Base-by-base conservation (phyloP, 2,329 filamentous ascomycete species). In the Sodiomyces alkalinus region DNA sequence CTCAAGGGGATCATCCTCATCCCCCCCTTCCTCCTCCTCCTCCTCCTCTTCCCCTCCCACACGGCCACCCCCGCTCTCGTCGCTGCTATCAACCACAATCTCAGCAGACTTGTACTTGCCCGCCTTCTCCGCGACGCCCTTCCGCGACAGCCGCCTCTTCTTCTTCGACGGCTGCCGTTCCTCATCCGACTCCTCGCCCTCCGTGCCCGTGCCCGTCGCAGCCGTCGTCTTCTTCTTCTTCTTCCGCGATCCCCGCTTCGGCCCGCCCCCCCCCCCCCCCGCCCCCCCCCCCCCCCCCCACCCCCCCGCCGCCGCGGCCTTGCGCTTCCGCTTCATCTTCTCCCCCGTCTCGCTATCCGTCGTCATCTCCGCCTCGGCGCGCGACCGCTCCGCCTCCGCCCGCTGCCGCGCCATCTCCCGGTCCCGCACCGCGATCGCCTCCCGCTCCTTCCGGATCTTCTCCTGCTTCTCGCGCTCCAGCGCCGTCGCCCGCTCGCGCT, bases 81-180 rank as follows among this genome's bases (percentile, higher is more conserved):
- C 70, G 38, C 80, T 76, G 35, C 76, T 82, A 37, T 87, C 80
- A 24, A 82, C 77, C 17, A 93, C 74, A 36, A 85, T 71, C 52
- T 92, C 85, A 2, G 69, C 74, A 28, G 79, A 86, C 65, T 93
- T 93, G 63, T 71, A 92, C 53, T 92, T 92, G 49, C 47, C 39
- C 28, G 35, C 28, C 17, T 45, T 43, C 30, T 54, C 52, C 35
- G 54, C 58, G 38, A 70, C 64, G 35, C 56, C 55, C 38, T 53
- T 53, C 11, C 55, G 63, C 43, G 67, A 64, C 34, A 58, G 65
- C 31, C 69, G 65, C 44, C 69, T 72, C 51, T 77, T 78, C 47
- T 73, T 74, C 14, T 67, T 65, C 33, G 65, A 53, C 10, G 39
- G 60, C n/a, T n/a, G n/a, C 33, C 62, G 58, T 19, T 62, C 60